These are phyloP conservation scores for Penicillium flavigenum DNA, from an alignment of 495 filamentous ascomycete species.

Conservation along the genomic window DNA sequence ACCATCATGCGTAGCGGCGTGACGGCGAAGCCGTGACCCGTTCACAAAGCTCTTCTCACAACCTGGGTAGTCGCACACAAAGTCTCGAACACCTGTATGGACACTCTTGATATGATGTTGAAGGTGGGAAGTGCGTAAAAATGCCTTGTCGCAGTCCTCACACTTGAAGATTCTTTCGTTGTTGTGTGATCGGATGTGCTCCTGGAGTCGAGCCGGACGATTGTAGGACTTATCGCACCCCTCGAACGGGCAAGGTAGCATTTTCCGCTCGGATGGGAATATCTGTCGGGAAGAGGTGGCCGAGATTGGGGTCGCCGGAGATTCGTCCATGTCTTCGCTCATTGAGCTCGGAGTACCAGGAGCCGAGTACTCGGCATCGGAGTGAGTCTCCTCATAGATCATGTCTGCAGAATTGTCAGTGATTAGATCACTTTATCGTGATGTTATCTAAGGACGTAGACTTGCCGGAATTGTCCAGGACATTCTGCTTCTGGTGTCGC, in stretches of 20 bases:
- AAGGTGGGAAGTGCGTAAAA: slow-evolving; percentile 77
- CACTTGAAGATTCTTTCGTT: slow-evolving; percentile 76
- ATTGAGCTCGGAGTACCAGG: slow-evolving; percentile 30
- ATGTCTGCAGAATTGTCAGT: slow-evolving; percentile 29
- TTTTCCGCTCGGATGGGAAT: slow-evolving; percentile 71
- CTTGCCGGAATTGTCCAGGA: slow-evolving; percentile 36
- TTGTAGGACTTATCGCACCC: slow-evolving; percentile 83
- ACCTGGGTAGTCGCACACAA: slow-evolving; percentile 64
- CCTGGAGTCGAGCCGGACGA: slow-evolving; percentile 73
- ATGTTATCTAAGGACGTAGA: not conserved
- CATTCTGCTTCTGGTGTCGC: slow-evolving; percentile 27
- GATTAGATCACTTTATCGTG: slow-evolving; percentile 7
- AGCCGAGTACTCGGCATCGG: slow-evolving; percentile 38
- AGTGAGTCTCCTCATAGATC: slow-evolving; percentile 45
- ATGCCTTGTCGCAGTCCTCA: slow-evolving; percentile 74
- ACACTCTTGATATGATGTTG: slow-evolving; percentile 77
- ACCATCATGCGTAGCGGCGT: slow-evolving; percentile 66
- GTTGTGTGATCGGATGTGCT: slow-evolving; percentile 76
- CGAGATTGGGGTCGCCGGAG: slow-evolving; percentile 54
- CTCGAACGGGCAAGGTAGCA: slow-evolving; percentile 64
- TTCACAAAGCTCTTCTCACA: slow-evolving; percentile 83
- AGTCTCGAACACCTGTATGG: slow-evolving; percentile 69
- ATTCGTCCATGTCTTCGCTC: slow-evolving; percentile 44
- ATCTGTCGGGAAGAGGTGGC: slow-evolving; percentile 45
- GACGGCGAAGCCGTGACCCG: slow-evolving; percentile 66